Evolutionary conservation across 352 stramenopile genomes (phyloP), one percentile per base, ranked within the genome.

Genomic region (Pythium sp.): DNA sequence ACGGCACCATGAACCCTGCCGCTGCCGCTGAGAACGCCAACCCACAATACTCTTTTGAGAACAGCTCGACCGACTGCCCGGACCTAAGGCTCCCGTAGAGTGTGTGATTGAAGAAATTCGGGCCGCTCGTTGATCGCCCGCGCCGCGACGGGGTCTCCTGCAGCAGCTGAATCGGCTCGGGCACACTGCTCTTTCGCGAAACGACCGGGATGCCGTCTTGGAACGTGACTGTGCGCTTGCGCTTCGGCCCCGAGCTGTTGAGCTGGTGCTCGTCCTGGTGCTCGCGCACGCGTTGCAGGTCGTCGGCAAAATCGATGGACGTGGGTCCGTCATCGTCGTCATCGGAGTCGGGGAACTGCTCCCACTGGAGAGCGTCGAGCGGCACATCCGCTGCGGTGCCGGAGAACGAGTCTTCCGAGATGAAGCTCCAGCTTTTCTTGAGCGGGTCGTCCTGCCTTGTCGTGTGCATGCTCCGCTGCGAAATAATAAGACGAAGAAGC

Each of bases 401-500:
- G 20, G 72, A 78, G 70, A 92, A 92, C 59, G 84, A 92, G 28
- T 88, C 82, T 72, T 92, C 84, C 49, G 84, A 92, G 73, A 92
- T 92, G 71, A 92, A 92, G 72, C 81, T 89, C 76, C 84, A 92
- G 78, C 81, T 90, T 70, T 88, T 86, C 67, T 72, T 72, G 54
- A 54, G 55, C 38, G 67, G 30, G 38, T 67, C 61, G 55, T 72
- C 67, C 20, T 49, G 59, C 26, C 43, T 61, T n/a, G 12, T 60
- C 28, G 58, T 57, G 32, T 72, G 59, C 59, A 67, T 72, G 62
- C 34, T 61, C 32, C n/a, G 55, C 18, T 26, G 55, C 30, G 46
- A 61, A 47, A 46, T 30, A 61, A 41, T 8, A 22, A 22, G 14
- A n/a, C 8, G 54, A 46, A 22, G 12, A 8, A 5, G 43, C 7